Conservation (phyloP, 1,284 basidiomycete species). For the Afroboletus lepidellus region DNA sequence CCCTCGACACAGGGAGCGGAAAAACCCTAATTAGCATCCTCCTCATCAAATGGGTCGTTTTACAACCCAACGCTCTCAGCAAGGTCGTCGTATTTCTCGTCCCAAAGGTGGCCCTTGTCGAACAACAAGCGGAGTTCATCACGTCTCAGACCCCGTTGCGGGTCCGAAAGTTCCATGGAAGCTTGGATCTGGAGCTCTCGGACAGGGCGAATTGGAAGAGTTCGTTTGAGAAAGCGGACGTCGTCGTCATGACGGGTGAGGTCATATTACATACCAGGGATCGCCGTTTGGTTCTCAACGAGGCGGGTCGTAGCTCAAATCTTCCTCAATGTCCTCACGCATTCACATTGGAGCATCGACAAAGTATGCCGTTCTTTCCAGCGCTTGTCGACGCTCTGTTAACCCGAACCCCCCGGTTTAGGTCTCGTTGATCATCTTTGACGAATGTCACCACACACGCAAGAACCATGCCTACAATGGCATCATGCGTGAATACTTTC, state of each 20-base stretch:
- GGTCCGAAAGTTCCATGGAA: conserved; percentile 67
- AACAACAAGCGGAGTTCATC: conserved; percentile 76
- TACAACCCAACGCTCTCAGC: conserved; percentile 44
- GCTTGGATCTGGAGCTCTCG: conserved; percentile 65
- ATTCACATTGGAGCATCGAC: conserved; percentile 73
- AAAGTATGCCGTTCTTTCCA: conserved; percentile 38
- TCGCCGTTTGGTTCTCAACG: not conserved
- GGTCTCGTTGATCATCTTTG: conserved; percentile 78
- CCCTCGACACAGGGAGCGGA: conserved; percentile 74
- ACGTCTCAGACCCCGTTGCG: conserved; percentile 60
- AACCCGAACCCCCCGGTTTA: conserved; percentile 25
- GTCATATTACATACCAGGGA: not conserved
- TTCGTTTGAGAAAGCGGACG: conserved; percentile 62
- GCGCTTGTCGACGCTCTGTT: not conserved
- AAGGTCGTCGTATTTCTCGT: conserved; percentile 73
- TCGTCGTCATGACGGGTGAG: conserved; percentile 80
- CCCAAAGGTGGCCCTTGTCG: conserved; percentile 77
- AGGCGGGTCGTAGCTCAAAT: conserved; percentile 68
- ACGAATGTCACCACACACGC: conserved; percentile 78
- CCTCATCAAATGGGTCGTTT: conserved; percentile 71
- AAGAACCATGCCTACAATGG: conserved; percentile 81
- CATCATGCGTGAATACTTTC: conserved; percentile 77
- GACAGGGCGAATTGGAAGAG: conserved; percentile 64
- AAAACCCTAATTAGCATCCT: conserved; percentile 83
- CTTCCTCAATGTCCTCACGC: conserved; percentile 73